Evolutionary conservation across 805 yeast species (phyloP).

Genomic region (Candida sphagnicola): DNA sequence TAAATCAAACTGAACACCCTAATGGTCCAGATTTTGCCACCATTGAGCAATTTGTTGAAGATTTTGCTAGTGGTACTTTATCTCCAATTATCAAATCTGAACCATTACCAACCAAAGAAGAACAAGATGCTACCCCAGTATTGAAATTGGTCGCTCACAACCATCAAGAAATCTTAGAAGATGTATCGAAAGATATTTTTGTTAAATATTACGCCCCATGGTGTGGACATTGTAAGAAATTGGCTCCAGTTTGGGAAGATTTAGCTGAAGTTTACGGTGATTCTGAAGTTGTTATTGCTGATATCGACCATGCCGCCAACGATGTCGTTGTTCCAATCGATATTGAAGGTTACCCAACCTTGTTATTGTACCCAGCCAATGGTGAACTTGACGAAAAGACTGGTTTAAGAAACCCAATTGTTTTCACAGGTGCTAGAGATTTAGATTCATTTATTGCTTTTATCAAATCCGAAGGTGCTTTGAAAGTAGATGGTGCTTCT

Average conservation of each 20-base stretch:
- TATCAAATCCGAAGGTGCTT: conserved; percentile 64
- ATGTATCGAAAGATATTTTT: conserved; percentile 60
- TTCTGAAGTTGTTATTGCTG: conserved; percentile 67
- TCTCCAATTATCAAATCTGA: conserved; percentile 79
- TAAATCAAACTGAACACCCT: conserved; percentile 53
- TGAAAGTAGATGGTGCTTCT: conserved; percentile 51
- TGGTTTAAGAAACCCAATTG: conserved; percentile 50
- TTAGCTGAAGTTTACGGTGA: conserved; percentile 63
- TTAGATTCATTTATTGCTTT: conserved; percentile 67
- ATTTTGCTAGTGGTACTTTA: conserved; percentile 60
- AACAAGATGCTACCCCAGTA: conserved; percentile 52
- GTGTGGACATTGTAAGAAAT: conserved; percentile 95
- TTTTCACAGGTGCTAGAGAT: conserved; percentile 69
- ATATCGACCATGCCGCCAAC: conserved; percentile 85
- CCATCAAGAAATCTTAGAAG: conserved; percentile 64
- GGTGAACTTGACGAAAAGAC: conserved; percentile 39
- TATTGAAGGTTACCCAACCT: conserved; percentile 89
- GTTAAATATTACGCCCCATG: conserved; percentile 96
- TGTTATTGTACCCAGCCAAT: conserved; percentile 82
- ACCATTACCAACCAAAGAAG: conserved; percentile 80
- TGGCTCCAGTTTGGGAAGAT: conserved; percentile 86
- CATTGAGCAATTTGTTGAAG: conserved; percentile 59
- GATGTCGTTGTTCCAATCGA: conserved; percentile 70
- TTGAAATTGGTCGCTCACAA: conserved; percentile 78
- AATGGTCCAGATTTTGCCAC: conserved; percentile 44